Evolutionary conservation across 139 green algal genomes (phyloP).

Genomic region (Chlorella sp.): DNA sequence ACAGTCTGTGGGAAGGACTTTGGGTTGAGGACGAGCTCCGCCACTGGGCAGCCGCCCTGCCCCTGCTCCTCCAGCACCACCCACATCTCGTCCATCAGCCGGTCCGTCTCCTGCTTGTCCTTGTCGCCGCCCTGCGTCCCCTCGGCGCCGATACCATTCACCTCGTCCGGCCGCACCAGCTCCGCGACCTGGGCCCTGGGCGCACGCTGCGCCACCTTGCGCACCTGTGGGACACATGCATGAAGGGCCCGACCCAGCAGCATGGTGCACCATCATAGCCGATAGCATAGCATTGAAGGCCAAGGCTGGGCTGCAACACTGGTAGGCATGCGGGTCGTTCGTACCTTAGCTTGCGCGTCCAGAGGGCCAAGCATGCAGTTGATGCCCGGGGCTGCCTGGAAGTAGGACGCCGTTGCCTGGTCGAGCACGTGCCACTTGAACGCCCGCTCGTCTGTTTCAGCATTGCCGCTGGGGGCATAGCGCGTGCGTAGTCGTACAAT

Average conservation of each 20-base stretch:
- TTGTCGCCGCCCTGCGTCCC: no score
- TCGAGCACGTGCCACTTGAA: conserved; percentile 55
- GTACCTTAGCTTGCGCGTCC: conserved; percentile 39
- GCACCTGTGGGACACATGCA: no score
- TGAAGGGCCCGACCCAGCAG: no score
- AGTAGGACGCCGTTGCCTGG: conserved; percentile 9
- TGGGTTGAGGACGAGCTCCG: conserved; percentile 53
- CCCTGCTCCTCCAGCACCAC: conserved; percentile 19
- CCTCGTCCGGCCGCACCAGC: not conserved
- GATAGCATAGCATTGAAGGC: not conserved
- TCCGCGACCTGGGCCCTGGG: not conserved
- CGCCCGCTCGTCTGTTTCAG: conserved; percentile 19
- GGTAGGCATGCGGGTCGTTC: not conserved
- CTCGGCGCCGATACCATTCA: not conserved
- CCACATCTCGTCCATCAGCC: conserved; percentile 75
- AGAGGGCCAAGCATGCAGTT: conserved; percentile 43
- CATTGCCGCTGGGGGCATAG: no score
- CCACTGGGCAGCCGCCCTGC: conserved; percentile 1
- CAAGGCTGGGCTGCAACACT: not conserved
- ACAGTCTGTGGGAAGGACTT: conserved; percentile 73
- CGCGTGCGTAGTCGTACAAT: no score
- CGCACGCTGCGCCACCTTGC: not conserved
- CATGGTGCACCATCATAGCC: no score
- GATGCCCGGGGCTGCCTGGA: conserved; percentile 29
- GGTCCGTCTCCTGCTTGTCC: conserved; percentile 60